Percentiles rank a stretch among this genome's conserved stretches.
These are phyloP conservation scores for Solanum medicagineum DNA, from an alignment of 257 asterid genomes.

Conservation along the genomic window DNA sequence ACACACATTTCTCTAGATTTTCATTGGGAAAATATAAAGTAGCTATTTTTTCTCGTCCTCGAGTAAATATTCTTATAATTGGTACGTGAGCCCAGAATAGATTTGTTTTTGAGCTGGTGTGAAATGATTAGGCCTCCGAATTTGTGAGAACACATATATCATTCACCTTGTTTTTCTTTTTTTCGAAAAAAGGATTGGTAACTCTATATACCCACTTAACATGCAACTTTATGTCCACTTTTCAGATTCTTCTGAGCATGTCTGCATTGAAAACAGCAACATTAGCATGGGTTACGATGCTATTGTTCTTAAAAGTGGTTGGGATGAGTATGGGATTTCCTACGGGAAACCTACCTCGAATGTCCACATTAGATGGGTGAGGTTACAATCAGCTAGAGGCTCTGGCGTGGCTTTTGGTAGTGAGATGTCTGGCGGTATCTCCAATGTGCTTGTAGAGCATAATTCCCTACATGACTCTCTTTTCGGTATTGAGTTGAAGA, in stretches of 20 bases:
- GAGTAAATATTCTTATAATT: neutral
- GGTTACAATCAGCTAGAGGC: slow-evolving; percentile 48
- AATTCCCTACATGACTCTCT: slow-evolving; percentile 39
- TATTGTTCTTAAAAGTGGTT: slow-evolving; percentile 76
- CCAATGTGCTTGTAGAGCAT: slow-evolving; percentile 45
- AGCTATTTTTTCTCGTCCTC: neutral
- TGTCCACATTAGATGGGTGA: slow-evolving; percentile 46
- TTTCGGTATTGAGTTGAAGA: slow-evolving; percentile 54
- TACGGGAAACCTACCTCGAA: slow-evolving; percentile 46
- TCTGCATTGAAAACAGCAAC: slow-evolving; percentile 88
- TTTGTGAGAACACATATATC: neutral
- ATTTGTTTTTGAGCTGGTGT: neutral
- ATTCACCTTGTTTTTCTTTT: neutral
- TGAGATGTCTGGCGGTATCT: slow-evolving; percentile 98
- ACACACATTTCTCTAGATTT: neutral
- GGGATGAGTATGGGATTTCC: slow-evolving; percentile 94
- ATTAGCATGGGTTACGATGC: slow-evolving; percentile 76
- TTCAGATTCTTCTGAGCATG: slow-evolving; percentile 79
- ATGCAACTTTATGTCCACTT: neutral
- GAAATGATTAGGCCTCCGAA: neutral
- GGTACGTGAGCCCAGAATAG: neutral
- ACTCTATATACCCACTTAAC: neutral
- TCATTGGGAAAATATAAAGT: neutral
- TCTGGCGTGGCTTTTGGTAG: slow-evolving; percentile 79
- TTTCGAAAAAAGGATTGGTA: neutral